Conservation (phyloP, 805 yeast species). For the Blastobotrys chiropterorum region DNA sequence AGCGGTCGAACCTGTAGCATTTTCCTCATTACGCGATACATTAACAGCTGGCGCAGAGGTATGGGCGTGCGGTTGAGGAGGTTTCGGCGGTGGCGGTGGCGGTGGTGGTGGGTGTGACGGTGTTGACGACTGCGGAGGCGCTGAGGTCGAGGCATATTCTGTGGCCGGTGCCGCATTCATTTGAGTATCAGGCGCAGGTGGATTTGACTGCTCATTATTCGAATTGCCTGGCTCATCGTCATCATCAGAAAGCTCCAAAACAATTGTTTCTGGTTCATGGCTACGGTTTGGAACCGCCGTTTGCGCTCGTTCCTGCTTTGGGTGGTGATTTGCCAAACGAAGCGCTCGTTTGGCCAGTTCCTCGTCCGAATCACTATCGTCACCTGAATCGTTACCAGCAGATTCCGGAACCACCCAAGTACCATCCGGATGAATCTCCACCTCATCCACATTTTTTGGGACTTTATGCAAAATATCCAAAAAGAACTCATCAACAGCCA, state of each 20-base stretch:
- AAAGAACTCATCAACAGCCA: slow-evolving; percentile 72
- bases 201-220: no score
- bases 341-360: slow-evolving; percentile 3
- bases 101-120: no score
- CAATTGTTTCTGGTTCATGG: not conserved
- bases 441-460: slow-evolving; percentile 51
- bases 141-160: no score
- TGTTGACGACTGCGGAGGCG: no score
- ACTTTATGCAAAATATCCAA: slow-evolving; percentile 52
- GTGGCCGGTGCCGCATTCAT: not conserved
- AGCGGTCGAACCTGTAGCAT: no score
- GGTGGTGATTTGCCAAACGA: no score
- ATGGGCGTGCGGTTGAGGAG: not conserved
- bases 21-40: not conserved
- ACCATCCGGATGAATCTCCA: slow-evolving; percentile 67
- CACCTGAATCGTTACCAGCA: slow-evolving; percentile 18
- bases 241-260: slow-evolving; percentile 1
- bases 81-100: no score
- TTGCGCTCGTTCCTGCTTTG: not conserved
- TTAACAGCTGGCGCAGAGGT: not conserved
- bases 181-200: not conserved
- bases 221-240: not conserved
- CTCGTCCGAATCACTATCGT: slow-evolving; percentile 8
- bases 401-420: slow-evolving; percentile 47
- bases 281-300: not conserved